Conservation (phyloP, 768 basidiomycete species). For the Tricholoma bakamatsutake region DNA sequence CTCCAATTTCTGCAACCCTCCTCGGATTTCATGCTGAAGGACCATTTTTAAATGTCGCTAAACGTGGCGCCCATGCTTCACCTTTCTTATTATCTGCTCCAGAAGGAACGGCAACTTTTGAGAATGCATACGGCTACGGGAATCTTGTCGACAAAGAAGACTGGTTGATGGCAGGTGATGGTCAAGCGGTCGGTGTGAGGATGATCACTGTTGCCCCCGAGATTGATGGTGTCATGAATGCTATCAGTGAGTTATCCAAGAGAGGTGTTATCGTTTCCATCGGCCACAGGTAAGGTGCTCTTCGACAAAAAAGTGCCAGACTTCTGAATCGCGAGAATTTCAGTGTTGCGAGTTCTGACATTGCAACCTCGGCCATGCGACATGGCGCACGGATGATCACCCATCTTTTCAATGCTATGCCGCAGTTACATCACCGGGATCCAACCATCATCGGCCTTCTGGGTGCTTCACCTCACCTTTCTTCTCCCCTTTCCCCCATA, state of each 20-base stretch:
- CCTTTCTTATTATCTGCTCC: constrained; percentile 57
- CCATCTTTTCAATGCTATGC: constrained; percentile 93
- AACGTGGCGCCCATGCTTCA: constrained; percentile 78
- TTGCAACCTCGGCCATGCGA: constrained; percentile 64
- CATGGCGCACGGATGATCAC: constrained; percentile 83
- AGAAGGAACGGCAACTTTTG: constrained; percentile 61
- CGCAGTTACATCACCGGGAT: constrained; percentile 83
- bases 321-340: constrained; percentile 6
- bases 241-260: constrained; percentile 51
- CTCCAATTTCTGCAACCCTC: constrained; percentile 59
- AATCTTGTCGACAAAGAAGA: constrained; percentile 61
- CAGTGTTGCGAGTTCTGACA: constrained; percentile 69
- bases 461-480: constrained; percentile 65
- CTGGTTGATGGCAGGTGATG: constrained; percentile 51
- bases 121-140: constrained; percentile 64
- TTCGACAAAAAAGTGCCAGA: not conserved
- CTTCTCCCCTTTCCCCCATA: constrained; percentile 32
- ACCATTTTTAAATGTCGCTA: constrained; percentile 77
- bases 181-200: constrained; percentile 56
- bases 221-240: constrained; percentile 72
- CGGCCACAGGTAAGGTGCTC: constrained; percentile 66
- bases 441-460: constrained; percentile 88
- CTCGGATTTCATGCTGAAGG: constrained; percentile 93
- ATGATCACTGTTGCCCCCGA: constrained; percentile 88
- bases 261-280: constrained; percentile 79